These are phyloP conservation scores for Mycena crocata DNA, from an alignment of 768 basidiomycete genomes.

Conservation along the genomic window DNA sequence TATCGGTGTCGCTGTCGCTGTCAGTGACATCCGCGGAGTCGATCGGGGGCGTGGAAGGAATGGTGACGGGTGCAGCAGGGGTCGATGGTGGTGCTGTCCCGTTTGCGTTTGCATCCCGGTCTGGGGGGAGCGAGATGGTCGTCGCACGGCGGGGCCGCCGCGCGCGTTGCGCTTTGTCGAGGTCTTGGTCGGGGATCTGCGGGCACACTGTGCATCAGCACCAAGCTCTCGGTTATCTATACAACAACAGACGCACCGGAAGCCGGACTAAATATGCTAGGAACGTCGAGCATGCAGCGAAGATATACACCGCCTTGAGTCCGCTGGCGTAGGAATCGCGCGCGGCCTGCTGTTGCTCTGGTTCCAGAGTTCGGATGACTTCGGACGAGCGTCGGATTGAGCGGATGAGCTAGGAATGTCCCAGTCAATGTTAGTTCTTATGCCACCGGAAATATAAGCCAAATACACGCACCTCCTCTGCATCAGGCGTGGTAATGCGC, in stretches of 20 bases:
- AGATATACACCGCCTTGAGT: slow-evolving; percentile 71
- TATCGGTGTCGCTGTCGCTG: slow-evolving; percentile 9
- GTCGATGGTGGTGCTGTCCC: too few relatives aligned
- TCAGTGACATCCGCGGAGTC: neutral
- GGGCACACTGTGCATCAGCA: neutral
- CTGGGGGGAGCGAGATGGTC: too few relatives aligned
- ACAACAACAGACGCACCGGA: slow-evolving; percentile 56
- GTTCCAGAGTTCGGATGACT: slow-evolving; percentile 63
- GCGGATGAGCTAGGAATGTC: slow-evolving; percentile 64
- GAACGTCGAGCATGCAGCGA: slow-evolving; percentile 68
- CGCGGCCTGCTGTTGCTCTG: slow-evolving; percentile 62
- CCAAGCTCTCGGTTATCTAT: too few relatives aligned
- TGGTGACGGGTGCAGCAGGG: slow-evolving; percentile 9
- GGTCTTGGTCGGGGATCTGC: slow-evolving; percentile 33
- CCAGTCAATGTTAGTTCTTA: slow-evolving; percentile 47
- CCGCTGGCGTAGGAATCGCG: slow-evolving; percentile 70
- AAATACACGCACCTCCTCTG: slow-evolving; percentile 37
- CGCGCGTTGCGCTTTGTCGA: slow-evolving; percentile 22
- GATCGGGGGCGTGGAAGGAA: too few relatives aligned
- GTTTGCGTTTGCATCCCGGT: too few relatives aligned
- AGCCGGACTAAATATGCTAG: slow-evolving; percentile 70
- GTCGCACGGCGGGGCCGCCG: neutral
- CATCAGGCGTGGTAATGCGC: slow-evolving; percentile 51
- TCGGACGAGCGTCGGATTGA: slow-evolving; percentile 71
- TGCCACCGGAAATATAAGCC: slow-evolving; percentile 56